phyloP scores from a whole-genome alignment of 257 asterid genomes.

The Solanum arcanum region DNA sequence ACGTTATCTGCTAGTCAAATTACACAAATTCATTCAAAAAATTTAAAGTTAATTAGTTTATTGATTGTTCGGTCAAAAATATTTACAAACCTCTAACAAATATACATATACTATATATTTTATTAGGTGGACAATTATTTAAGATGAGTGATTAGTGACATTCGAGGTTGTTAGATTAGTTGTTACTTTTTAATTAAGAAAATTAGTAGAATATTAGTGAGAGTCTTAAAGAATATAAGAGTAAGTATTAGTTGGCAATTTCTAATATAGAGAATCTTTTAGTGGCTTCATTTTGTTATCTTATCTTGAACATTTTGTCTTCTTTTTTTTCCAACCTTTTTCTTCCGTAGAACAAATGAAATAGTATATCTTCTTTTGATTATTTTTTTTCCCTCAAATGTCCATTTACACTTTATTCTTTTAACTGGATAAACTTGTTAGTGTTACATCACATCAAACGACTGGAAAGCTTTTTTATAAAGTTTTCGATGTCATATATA shows the following conservation, averaged over 20 bases:
- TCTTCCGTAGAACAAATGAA: neutral
- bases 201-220: neutral
- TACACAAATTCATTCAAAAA: neutral
- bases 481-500: neutral
- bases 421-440: neutral
- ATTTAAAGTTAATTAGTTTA: no score
- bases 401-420: neutral
- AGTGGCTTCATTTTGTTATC: neutral
- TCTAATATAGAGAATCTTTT: neutral
- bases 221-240: neutral
- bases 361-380: neutral
- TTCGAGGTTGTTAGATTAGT: neutral
- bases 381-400: neutral
- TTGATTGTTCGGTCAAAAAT: neutral
- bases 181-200: neutral
- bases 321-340: neutral
- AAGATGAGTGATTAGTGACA: neutral
- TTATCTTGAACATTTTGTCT: neutral
- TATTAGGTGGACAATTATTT: neutral
- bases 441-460: neutral
- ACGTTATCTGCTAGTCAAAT: no score
- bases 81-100: neutral
- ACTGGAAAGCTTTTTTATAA: neutral
- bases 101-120: neutral
- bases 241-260: neutral